Percentiles rank a stretch among this genome's conserved stretches.
These are phyloP conservation scores for Haematococcus sp. DNA, from an alignment of 139 green algal species.

Conservation along the genomic window DNA sequence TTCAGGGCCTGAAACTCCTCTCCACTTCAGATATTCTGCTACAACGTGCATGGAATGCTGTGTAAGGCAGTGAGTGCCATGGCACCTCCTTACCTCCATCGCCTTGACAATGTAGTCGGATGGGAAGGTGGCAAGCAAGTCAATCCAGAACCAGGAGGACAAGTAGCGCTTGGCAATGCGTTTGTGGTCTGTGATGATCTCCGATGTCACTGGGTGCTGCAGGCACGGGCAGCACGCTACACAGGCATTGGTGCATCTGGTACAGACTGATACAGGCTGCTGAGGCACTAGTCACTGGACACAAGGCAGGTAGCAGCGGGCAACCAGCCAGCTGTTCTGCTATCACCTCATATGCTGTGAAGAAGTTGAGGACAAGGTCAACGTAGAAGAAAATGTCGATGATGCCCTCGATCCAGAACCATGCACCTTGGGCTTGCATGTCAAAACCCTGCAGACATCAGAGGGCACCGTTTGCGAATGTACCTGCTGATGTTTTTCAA, in stretches of 20 bases:
- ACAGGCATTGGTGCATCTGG: neutral
- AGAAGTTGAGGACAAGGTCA: conserved; percentile 57
- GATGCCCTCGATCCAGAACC: conserved; percentile 60
- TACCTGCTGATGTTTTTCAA: no score
- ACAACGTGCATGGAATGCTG: neutral
- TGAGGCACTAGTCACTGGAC: no score
- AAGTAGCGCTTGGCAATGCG: conserved; percentile 35
- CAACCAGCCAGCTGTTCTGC: neutral
- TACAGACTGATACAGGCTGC: neutral
- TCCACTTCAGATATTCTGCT: neutral
- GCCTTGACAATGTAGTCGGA: conserved; percentile 49
- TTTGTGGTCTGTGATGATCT: conserved; percentile 40
- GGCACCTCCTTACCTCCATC: conserved; percentile 39
- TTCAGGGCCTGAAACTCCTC: neutral
- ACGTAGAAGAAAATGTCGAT: conserved; percentile 60
- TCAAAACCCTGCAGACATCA: conserved; percentile 43
- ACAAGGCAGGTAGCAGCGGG: no score
- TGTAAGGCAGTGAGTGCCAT: neutral
- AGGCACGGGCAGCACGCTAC: neutral
- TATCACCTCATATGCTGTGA: conserved; percentile 53
- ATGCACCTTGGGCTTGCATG: conserved; percentile 41
- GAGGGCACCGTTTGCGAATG: neutral
- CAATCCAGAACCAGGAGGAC: conserved; percentile 52
- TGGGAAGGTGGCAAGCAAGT: conserved; percentile 64
- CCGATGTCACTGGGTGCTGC: conserved; percentile 37